phyloP scores from a whole-genome alignment of 345 rosid genomes.

The Atalantia buxifolia region DNA sequence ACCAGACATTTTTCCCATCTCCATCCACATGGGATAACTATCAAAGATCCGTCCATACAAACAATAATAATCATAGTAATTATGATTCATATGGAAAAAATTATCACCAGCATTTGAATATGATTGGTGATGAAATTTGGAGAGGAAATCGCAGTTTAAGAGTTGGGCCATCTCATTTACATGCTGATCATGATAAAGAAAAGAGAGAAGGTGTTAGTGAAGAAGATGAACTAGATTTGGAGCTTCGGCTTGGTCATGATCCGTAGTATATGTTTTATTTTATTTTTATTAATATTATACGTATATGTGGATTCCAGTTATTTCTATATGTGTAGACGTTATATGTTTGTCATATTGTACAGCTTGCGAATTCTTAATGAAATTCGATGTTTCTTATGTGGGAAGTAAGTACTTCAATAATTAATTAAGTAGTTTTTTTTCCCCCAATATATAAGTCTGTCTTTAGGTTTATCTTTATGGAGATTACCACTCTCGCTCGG shows the following conservation, averaged over 20 bases:
- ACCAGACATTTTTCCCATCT: slow-evolving; percentile 37
- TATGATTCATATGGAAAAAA: slow-evolving; percentile 21
- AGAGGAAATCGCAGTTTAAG: slow-evolving; percentile 46
- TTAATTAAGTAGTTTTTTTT: background rate
- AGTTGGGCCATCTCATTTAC: slow-evolving; percentile 39
- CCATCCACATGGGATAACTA: slow-evolving; percentile 14
- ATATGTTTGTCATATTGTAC: slow-evolving; percentile 15
- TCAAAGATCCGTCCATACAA: slow-evolving; percentile 16
- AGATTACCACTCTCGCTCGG: slow-evolving; percentile 1
- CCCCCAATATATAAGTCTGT: background rate
- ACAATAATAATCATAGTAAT: slow-evolving; percentile 14
- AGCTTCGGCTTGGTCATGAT: slow-evolving; percentile 82
- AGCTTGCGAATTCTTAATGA: slow-evolving; percentile 13
- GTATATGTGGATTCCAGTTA: background rate
- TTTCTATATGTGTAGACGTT: background rate
- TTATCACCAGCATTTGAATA: slow-evolving; percentile 23
- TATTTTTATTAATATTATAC: background rate
- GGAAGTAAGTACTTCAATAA: background rate
- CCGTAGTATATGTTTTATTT: slow-evolving; percentile 10
- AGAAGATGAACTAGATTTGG: slow-evolving; percentile 84
- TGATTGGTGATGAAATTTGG: slow-evolving; percentile 31
- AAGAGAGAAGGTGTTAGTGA: slow-evolving; percentile 18
- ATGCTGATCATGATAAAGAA: slow-evolving; percentile 17
- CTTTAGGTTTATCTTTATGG: background rate
- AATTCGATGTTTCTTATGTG: slow-evolving; percentile 13